Base-by-base conservation (phyloP, 371 early-diverging fungal species). In the Catenaria anguillulae region DNA sequence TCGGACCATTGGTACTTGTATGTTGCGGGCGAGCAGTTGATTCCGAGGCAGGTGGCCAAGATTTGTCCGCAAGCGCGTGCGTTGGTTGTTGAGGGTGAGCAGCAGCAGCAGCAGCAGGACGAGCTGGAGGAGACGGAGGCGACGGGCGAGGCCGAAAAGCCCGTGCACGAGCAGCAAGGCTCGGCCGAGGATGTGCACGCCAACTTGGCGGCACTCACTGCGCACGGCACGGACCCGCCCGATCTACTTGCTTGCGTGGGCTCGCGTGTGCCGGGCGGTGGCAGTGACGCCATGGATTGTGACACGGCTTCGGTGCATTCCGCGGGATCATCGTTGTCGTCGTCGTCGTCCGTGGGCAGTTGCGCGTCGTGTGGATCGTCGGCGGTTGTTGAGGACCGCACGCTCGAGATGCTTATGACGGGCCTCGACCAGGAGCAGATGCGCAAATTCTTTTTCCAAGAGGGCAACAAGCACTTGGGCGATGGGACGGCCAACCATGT, bases 1-100 rank as follows among this genome's bases (percentile, higher is more conserved):
- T 85, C 85, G 26, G 94, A 94, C 63, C 93, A 94, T 72, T 97
- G 97, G 97, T 86, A 90, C 71, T 74, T 91, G 40, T 97, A 93
- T 71, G 68, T 88, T 58, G 52, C 34, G 58, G 19, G 56, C 45
- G 13, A 66, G 56, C 45, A 56, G 33, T 5, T 56, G 62, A 23
- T 58, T 5, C 58, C 58, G 19, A 23, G 5, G 23, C 2, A 3
- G 10, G 50, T 50, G 19, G 26, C 12, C 24, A 8, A 5, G 29
- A 50, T 50, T 21, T 50, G 50, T 29, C 29, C 50, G 13, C 8
- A 24, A 10, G 12, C 50, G 29, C 50, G 50, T 17, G 24, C 50
- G 29, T 29, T 50, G 29, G 29, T 50, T 1, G 50, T 4, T 23
- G 13, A 13, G 8, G 8, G 8, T 13, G 37, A 4, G 8, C 4